Percentiles rank a stretch among this genome's conserved stretches.
Evolutionary conservation across 139 green algal species (phyloP).

Genomic region (Monoraphidium neglectum): DNA sequence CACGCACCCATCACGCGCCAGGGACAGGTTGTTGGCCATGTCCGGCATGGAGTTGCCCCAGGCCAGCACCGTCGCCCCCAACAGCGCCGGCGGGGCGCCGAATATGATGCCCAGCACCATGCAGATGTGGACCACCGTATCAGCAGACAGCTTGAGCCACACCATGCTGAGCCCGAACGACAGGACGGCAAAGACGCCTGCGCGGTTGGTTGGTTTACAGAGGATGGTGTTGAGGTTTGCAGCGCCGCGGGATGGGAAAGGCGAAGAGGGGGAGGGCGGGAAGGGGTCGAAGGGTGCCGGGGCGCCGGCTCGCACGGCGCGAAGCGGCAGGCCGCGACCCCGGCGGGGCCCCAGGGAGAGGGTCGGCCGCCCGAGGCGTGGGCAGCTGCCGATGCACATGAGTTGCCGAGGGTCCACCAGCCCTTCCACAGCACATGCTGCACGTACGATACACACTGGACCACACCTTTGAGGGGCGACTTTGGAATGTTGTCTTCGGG

Average conservation of each 20-base stretch:
- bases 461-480: slow-evolving; percentile 20
- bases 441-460: neutral
- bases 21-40: slow-evolving; percentile 51
- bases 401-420: neutral
- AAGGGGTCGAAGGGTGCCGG: no score
- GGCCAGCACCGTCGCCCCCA: slow-evolving; percentile 59
- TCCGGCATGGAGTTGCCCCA: slow-evolving; percentile 64
- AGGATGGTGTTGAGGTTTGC: neutral
- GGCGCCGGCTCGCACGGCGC: no score
- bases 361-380: neutral
- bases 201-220: neutral
- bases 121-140: slow-evolving; percentile 38
- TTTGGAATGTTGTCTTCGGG: slow-evolving; percentile 11
- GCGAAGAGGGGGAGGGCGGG: no score
- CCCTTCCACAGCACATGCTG: neutral
- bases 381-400: neutral
- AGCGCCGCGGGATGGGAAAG: neutral
- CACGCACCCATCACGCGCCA: slow-evolving; percentile 47
- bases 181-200: slow-evolving; percentile 44
- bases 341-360: no score
- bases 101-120: slow-evolving; percentile 41
- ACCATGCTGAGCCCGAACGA: slow-evolving; percentile 43
- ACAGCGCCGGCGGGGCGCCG: slow-evolving; percentile 29
- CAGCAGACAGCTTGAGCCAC: slow-evolving; percentile 48
- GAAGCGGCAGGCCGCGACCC: no score